Conservation (phyloP, 163 green algal species). For the Chlamydomonas reinhardtii region DNA sequence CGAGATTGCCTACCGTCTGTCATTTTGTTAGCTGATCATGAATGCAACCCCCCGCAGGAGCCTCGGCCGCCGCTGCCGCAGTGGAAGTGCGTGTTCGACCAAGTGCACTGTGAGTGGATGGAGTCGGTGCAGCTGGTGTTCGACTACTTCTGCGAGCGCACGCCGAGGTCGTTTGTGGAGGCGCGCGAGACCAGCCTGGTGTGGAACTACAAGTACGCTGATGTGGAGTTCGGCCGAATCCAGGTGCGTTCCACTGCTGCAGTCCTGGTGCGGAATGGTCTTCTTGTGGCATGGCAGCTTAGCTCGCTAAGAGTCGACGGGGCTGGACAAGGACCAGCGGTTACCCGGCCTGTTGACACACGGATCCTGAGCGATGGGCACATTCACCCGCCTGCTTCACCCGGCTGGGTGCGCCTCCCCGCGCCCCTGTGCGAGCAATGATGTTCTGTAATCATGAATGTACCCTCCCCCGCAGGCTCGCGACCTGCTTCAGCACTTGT, state of each 20-base stretch:
- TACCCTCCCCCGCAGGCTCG: slow-evolving; percentile 36
- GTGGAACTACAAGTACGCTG: slow-evolving; percentile 99
- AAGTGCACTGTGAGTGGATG: slow-evolving; percentile 88
- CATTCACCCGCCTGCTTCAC: no score
- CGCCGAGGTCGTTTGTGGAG: slow-evolving; percentile 93
- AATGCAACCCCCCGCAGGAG: not conserved
- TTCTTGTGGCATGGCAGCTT: no score
- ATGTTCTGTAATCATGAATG: no score
- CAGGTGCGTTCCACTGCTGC: slow-evolving; percentile 68
- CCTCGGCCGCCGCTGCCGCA: not conserved
- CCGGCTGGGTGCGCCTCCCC: no score
- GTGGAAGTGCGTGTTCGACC: slow-evolving; percentile 62
- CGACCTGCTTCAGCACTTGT: slow-evolving; percentile 96
- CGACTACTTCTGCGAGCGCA: slow-evolving; percentile 99
- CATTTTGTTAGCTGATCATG: no score
- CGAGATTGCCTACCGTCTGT: no score
- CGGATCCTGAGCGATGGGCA: no score
- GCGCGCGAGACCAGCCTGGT: slow-evolving; percentile 92
- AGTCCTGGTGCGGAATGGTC: no score
- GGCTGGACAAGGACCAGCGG: no score
- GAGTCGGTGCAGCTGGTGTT: slow-evolving; percentile 96
- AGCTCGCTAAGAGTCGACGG: no score
- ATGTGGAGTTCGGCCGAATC: slow-evolving; percentile 91
- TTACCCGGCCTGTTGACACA: no score
- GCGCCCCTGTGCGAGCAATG: no score